A percentile compares a stretch with the other conserved stretches of the same genome.
These are phyloP conservation scores for Endocalyx cinctus DNA, from an alignment of 2,329 filamentous ascomycete species.

Conservation along the genomic window DNA sequence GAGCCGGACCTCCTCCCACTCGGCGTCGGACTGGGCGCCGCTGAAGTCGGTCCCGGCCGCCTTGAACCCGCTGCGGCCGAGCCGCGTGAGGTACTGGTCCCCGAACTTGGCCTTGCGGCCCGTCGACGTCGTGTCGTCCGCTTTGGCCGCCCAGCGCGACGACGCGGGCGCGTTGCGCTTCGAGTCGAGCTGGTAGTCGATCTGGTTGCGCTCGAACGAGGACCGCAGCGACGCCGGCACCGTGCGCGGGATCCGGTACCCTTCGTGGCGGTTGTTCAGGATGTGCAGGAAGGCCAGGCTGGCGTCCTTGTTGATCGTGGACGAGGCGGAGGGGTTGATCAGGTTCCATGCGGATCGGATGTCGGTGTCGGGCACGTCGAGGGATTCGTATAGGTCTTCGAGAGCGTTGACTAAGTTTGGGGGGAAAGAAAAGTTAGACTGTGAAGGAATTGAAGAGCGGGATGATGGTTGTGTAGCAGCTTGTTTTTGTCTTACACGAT, in stretches of 20 bases:
- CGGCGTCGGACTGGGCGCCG: constrained; percentile 70
- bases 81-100: constrained; percentile 87
- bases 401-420: constrained; percentile 64
- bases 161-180: constrained; percentile 57
- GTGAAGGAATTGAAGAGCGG: neutral
- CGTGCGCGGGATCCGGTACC: constrained; percentile 85
- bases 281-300: constrained; percentile 94
- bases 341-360: constrained; percentile 94
- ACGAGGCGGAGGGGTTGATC: constrained; percentile 81
- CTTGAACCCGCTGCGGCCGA: constrained; percentile 79
- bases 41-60: constrained; percentile 87
- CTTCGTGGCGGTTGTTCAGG: constrained; percentile 91
- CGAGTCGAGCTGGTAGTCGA: constrained; percentile 90
- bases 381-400: constrained; percentile 77
- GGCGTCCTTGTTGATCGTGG: constrained; percentile 90
- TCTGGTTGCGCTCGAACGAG: constrained; percentile 92
- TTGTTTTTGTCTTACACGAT: constrained; percentile 52
- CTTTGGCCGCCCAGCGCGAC: constrained; percentile 73
- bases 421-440: constrained; percentile 1
- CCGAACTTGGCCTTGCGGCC: constrained; percentile 96
- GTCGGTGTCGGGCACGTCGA: constrained; percentile 71
- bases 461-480: neutral
- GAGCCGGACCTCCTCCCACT: constrained; percentile 95
- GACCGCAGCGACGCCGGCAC: constrained; percentile 87
- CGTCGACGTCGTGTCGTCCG: constrained; percentile 74